A percentile compares a stretch with the other conserved stretches of the same genome.
phyloP scores from a whole-genome alignment of 2,329 filamentous ascomycete genomes.

The Neobulgaria alba region DNA sequence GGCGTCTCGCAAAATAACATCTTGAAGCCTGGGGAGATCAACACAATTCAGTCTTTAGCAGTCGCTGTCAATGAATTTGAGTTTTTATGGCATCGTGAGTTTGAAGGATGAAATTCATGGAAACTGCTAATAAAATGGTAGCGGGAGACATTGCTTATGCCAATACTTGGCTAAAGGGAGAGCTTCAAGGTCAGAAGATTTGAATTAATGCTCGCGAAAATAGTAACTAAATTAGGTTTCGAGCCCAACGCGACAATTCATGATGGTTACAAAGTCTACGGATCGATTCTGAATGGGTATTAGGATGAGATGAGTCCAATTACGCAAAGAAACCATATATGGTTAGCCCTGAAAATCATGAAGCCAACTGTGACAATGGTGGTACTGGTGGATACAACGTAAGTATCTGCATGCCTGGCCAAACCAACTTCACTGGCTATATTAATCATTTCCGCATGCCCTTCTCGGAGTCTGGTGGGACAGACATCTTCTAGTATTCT shows the following conservation, averaged over 20 bases:
- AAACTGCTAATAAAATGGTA: no score
- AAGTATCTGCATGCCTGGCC: slow-evolving; percentile 38
- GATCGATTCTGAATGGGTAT: slow-evolving; percentile 48
- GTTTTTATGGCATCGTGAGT: no score
- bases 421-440: slow-evolving; percentile 53
- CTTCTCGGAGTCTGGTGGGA: slow-evolving; percentile 16
- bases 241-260: slow-evolving; percentile 17
- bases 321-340: slow-evolving; percentile 42
- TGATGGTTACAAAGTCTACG: slow-evolving; percentile 42
- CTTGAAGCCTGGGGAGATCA: no score
- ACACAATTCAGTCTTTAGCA: no score
- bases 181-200: no score
- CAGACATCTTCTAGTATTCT: slow-evolving; percentile 45
- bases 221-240: slow-evolving; percentile 35
- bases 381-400: slow-evolving; percentile 16
- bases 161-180: slow-evolving; percentile 43
- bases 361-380: slow-evolving; percentile 42
- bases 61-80: no score
- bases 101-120: no score
- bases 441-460: slow-evolving; percentile 41
- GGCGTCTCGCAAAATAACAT: no score
- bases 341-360: slow-evolving; percentile 50
- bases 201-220: no score
- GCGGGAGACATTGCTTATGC: slow-evolving; percentile 40
- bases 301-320: slow-evolving; percentile 39